Evolutionary conservation across 495 filamentous ascomycete genomes (phyloP).

Genomic region (Astrothelium subdiscretum): DNA sequence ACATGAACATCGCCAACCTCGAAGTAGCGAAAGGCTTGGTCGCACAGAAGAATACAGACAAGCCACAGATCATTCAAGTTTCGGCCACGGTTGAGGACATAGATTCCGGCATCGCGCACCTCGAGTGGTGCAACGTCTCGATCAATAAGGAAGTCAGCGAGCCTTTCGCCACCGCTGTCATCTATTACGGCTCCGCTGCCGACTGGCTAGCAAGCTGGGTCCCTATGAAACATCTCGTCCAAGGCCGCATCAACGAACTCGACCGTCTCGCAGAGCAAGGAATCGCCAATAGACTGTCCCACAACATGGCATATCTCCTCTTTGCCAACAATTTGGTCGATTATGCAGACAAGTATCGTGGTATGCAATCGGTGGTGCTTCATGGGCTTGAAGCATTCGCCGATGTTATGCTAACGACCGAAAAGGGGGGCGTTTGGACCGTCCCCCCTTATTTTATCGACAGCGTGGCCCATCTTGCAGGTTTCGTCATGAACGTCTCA

Average conservation of each 20-base stretch:
- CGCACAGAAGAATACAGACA: conserved; percentile 16
- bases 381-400: conserved; percentile 67
- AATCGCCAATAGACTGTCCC: conserved; percentile 34
- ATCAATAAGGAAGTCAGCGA: conserved; percentile 70
- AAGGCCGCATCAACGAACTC: conserved; percentile 33
- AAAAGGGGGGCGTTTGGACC: conserved; percentile 1
- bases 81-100: conserved; percentile 20
- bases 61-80: conserved; percentile 29
- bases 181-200: neutral
- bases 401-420: conserved; percentile 30
- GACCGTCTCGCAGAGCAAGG: conserved; percentile 22
- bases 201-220: conserved; percentile 34
- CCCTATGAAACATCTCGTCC: conserved; percentile 36
- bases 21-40: conserved; percentile 19
- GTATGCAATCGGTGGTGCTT: conserved; percentile 67
- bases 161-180: conserved; percentile 2
- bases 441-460: conserved; percentile 8
- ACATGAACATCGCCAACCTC: conserved; percentile 25
- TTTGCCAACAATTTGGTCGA: conserved; percentile 57
- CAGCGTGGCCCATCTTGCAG: conserved; percentile 8
- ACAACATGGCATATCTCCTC: conserved; percentile 64
- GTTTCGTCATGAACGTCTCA: conserved; percentile 9
- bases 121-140: conserved; percentile 48
- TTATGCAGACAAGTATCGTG: conserved; percentile 54
- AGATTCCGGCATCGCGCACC: conserved; percentile 9